phyloP scores from a whole-genome alignment of 768 basidiomycete genomes.

The Calvatia gigantea region DNA sequence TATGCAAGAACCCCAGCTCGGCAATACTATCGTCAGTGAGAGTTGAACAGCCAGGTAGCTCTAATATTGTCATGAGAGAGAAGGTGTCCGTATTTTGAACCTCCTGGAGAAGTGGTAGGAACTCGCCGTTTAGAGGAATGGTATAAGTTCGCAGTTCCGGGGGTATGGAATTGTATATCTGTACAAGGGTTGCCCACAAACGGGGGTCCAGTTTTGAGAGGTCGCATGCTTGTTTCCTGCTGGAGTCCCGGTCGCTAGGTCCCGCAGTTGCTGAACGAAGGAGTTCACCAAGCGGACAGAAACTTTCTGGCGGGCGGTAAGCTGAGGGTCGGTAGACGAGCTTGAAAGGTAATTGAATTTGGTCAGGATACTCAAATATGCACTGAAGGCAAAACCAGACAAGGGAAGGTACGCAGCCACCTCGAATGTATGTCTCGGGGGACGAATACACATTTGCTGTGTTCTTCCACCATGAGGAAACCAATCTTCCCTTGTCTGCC shows the following conservation, averaged over 20 bases:
- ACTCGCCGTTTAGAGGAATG: slow-evolving; percentile 51
- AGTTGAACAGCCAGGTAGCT: slow-evolving; percentile 51
- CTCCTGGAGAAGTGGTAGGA: slow-evolving; percentile 53
- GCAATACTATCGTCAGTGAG: slow-evolving; percentile 57
- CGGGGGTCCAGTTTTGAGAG: slow-evolving; percentile 43
- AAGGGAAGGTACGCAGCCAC: slow-evolving; percentile 45
- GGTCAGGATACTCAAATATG: slow-evolving; percentile 42
- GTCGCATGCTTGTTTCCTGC: slow-evolving; percentile 29
- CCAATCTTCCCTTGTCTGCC: slow-evolving; percentile 16
- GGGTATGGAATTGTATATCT: slow-evolving; percentile 57
- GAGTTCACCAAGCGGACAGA: not conserved
- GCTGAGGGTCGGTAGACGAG: slow-evolving; percentile 29
- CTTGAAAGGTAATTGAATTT: slow-evolving; percentile 33
- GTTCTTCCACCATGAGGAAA: slow-evolving; percentile 15
- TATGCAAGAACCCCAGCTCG: slow-evolving; percentile 47
- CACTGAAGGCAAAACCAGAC: slow-evolving; percentile 44
- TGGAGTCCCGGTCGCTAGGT: slow-evolving; percentile 1
- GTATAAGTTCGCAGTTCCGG: slow-evolving; percentile 31
- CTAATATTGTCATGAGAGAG: slow-evolving; percentile 61
- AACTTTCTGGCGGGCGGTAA: not conserved
- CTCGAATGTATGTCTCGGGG: slow-evolving; percentile 20
- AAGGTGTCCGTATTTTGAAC: slow-evolving; percentile 55
- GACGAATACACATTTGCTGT: slow-evolving; percentile 13
- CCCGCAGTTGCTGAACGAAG: not conserved
- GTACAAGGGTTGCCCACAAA: slow-evolving; percentile 60